These are phyloP conservation scores for Paragyromitra xinjiangensis DNA, from an alignment of 495 filamentous ascomycete species.

Conservation along the genomic window DNA sequence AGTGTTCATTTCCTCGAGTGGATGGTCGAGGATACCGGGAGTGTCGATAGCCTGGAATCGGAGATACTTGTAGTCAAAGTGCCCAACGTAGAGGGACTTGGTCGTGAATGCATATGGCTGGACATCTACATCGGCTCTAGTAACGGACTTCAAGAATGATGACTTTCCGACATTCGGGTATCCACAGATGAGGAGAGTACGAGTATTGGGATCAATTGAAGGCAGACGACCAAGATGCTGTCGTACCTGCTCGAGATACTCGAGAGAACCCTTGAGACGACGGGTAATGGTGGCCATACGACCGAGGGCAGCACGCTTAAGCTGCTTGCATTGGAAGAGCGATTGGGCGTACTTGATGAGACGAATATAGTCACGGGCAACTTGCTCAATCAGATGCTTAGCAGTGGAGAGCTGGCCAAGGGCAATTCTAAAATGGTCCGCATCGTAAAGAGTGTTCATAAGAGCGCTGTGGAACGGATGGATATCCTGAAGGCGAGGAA, in stretches of 20 bases:
- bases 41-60: constrained; percentile 90
- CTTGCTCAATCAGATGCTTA: constrained; percentile 94
- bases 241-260: constrained; percentile 96
- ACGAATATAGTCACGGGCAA: constrained; percentile 91
- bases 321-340: constrained; percentile 93
- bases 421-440: constrained; percentile 96
- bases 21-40: constrained; percentile 95
- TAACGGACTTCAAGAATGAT: constrained; percentile 89
- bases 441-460: constrained; percentile 89
- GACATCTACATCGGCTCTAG: constrained; percentile 94
- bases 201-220: constrained; percentile 95
- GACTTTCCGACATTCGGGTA: constrained; percentile 99
- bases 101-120: constrained; percentile 99
- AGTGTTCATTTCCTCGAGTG: constrained; percentile 99
- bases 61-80: constrained; percentile 98
- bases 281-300: constrained; percentile 97
- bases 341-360: constrained; percentile 95
- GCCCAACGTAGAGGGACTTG: constrained; percentile 95
- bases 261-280: constrained; percentile 88
- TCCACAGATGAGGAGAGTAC: constrained; percentile 93
- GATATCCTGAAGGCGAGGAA: constrained; percentile 92
- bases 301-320: constrained; percentile 87
- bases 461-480: constrained; percentile 95
- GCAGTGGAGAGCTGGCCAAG: constrained; percentile 95
- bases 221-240: constrained; percentile 97